These are phyloP conservation scores for Amphicarpaea edgeworthii DNA, from an alignment of 306 rosid species.

Conservation along the genomic window DNA sequence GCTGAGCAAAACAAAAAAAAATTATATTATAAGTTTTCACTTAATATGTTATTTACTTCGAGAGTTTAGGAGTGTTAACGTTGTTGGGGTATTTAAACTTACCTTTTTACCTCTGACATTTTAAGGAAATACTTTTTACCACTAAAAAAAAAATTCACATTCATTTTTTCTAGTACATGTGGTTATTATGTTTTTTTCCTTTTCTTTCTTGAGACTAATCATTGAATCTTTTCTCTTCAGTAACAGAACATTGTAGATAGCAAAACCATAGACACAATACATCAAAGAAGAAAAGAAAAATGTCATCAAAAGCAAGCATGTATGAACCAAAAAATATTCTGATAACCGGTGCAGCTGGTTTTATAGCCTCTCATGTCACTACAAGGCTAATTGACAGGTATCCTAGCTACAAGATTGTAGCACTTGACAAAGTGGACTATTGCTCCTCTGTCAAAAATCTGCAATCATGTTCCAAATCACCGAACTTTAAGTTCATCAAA, in stretches of 20 bases:
- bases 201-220: slow-evolving; percentile 6
- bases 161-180: slow-evolving; percentile 1
- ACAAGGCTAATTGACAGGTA: slow-evolving; percentile 60
- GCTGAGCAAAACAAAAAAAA: too few relatives aligned
- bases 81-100: too few relatives aligned
- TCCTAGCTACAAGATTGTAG: slow-evolving; percentile 66
- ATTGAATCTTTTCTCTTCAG: slow-evolving; percentile 26
- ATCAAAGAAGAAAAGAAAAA: slow-evolving; percentile 51
- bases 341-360: slow-evolving; percentile 78
- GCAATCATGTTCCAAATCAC: slow-evolving; percentile 52
- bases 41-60: too few relatives aligned
- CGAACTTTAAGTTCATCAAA: slow-evolving; percentile 71
- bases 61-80: too few relatives aligned
- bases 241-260: slow-evolving; percentile 38
- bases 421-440: slow-evolving; percentile 77
- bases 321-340: slow-evolving; percentile 71
- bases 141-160: too few relatives aligned
- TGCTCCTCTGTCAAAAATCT: slow-evolving; percentile 73
- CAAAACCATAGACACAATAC: slow-evolving; percentile 27
- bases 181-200: not conserved
- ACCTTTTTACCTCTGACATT: too few relatives aligned
- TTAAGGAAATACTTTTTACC: too few relatives aligned
- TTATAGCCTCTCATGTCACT: slow-evolving; percentile 80
- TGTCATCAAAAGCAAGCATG: slow-evolving; percentile 47
- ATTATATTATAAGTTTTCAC: too few relatives aligned